Conservation (phyloP, 441 rosid genomes). For the Eruca vesicaria region DNA sequence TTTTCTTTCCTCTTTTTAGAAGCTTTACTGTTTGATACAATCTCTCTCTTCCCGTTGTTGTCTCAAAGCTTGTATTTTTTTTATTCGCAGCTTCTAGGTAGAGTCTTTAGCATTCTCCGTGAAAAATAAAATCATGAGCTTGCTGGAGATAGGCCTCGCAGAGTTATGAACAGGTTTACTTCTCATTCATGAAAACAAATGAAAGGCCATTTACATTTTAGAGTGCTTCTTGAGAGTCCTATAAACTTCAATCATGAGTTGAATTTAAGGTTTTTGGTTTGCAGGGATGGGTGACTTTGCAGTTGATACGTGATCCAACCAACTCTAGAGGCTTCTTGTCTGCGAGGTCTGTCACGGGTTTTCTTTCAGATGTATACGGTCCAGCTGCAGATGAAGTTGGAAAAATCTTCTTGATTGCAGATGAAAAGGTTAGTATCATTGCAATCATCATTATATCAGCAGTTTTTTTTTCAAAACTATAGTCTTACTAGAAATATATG, state of each 20-base stretch:
- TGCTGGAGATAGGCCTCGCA: too few species aligned
- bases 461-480: background rate
- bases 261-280: constrained; percentile 21
- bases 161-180: constrained; percentile 80
- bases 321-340: constrained; percentile 72
- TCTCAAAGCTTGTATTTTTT: too few species aligned
- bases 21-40: too few species aligned
- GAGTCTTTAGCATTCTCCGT: too few species aligned
- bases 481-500: background rate
- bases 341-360: constrained; percentile 89
- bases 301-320: constrained; percentile 70
- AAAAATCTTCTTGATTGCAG: constrained; percentile 82
- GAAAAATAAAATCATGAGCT: too few species aligned
- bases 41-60: too few species aligned
- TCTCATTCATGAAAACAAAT: background rate
- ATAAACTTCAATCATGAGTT: constrained; percentile 10
- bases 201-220: background rate
- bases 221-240: background rate
- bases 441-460: background rate
- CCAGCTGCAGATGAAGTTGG: constrained; percentile 94
- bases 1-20: too few species aligned
- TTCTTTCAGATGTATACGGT: constrained; percentile 78
- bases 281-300: constrained; percentile 92
- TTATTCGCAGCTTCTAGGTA: too few species aligned
- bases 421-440: constrained; percentile 63